Percentiles rank a stretch among this genome's conserved stretches.
Conservation (phyloP, 2,329 filamentous ascomycete genomes). For the Aureobasidium sp. region DNA sequence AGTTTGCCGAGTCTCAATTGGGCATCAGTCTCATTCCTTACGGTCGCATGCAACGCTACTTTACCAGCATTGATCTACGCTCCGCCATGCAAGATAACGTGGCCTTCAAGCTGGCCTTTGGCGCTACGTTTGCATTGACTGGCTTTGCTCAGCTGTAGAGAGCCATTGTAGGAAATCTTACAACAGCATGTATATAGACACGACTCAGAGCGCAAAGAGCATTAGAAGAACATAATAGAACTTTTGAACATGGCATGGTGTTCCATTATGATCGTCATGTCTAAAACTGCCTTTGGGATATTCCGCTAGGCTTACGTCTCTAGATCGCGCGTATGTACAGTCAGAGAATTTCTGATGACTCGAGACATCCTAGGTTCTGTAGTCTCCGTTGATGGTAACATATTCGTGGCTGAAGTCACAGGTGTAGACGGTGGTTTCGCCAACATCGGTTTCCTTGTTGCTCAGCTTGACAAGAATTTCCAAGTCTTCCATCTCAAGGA, state of each 20-base stretch:
- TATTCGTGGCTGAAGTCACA: conserved; percentile 85
- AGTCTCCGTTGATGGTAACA: conserved; percentile 63
- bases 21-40: conserved; percentile 48
- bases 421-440: conserved; percentile 69
- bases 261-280: background rate
- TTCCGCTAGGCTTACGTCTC: background rate
- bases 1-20: conserved; percentile 44
- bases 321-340: background rate
- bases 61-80: conserved; percentile 44
- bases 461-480: conserved; percentile 71
- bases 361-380: conserved; percentile 41
- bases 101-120: conserved; percentile 63
- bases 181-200: background rate
- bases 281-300: background rate
- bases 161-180: too few species aligned
- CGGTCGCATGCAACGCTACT: conserved; percentile 42
- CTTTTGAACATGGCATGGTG: too few species aligned
- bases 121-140: conserved; percentile 64
- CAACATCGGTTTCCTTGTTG: conserved; percentile 32
- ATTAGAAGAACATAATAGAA: background rate
- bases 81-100: conserved; percentile 51
- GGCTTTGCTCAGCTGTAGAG: conserved; percentile 44
- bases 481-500: conserved; percentile 68
- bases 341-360: background rate
- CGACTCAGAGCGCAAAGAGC: background rate